Evolutionary conservation across 176 grass and related monocot genomes (phyloP), one percentile per base, ranked within the genome.

Genomic region (Canna indica): DNA sequence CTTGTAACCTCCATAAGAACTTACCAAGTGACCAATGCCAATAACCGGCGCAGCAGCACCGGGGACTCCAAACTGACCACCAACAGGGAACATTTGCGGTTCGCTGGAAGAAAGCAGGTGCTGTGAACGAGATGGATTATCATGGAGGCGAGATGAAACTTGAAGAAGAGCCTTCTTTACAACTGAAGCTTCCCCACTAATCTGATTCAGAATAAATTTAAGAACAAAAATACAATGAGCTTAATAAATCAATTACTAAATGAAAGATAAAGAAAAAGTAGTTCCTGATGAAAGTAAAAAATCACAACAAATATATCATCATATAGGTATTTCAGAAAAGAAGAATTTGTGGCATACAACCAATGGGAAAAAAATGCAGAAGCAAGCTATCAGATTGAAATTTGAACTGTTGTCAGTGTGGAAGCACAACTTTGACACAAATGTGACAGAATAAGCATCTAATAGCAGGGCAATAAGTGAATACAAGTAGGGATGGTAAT

Each of bases 61-160:
- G 36, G 79, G 79, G 81, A 82, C 73, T 77, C 82, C 82, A 78
- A 83, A 72, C 42, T 85, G 82, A 54, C 81, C 64, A 32, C 80
- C 81, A 67, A 71, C 70, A 25, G 83, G 81, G 78, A 79, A 86
- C 58, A 79, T 30, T 47, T 87, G 81, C 25, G 76, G 74, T 28
- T 76, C 53, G 68, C 78, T 81, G 62, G 89, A 84, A 38, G 70
- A 80, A 82, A 89, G 68, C 58, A 77, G 73, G 76, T 88, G 86
- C 25, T 99, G 82, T 73, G 90, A 99, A 69, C 83, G 88, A 44
- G 94, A 99, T 78, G 94, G 94, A 75, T 99, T 99, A 61, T 83
- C 86, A 90, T 90, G 94, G 50, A 99, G 80, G 67, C 84, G 94
- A 33, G 89, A 87, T 68, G 94, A 88, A 70, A 99, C 90, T 80